Conservation (phyloP, 2,329 filamentous ascomycete species). For the Metarhizium sp. region DNA sequence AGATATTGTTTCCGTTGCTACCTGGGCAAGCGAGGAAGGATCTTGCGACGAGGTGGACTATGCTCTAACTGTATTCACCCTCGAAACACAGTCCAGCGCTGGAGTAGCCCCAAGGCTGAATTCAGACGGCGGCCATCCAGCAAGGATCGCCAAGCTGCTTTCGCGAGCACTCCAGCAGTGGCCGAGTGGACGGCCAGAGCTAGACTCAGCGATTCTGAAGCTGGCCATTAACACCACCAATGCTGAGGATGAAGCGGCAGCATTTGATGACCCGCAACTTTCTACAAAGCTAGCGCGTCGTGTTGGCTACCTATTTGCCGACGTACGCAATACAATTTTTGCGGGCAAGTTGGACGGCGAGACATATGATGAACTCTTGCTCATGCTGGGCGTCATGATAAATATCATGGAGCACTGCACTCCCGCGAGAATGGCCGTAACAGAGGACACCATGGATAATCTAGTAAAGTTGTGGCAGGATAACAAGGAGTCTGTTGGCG, state of each 20-base stretch:
- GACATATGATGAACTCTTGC: slow-evolving; percentile 60
- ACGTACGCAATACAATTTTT: slow-evolving; percentile 36
- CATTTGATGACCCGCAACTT: slow-evolving; percentile 55
- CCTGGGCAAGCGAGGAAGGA: slow-evolving; percentile 9
- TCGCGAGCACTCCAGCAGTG: slow-evolving; percentile 19
- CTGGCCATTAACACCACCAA: slow-evolving; percentile 82
- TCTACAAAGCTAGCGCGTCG: slow-evolving; percentile 37
- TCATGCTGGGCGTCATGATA: slow-evolving; percentile 75
- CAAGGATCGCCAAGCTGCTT: slow-evolving; percentile 21
- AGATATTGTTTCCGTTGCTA: slow-evolving; percentile 16
- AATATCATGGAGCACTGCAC: slow-evolving; percentile 77
- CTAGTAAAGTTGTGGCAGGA: slow-evolving; percentile 60
- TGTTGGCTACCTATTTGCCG: slow-evolving; percentile 42
- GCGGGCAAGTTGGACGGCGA: slow-evolving; percentile 38
- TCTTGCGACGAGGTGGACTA: slow-evolving; percentile 25
- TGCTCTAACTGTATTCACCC: slow-evolving; percentile 31
- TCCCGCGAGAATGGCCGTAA: slow-evolving; percentile 39
- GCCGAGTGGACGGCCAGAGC: slow-evolving; percentile 16
- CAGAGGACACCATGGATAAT: slow-evolving; percentile 38
- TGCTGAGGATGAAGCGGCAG: slow-evolving; percentile 61
- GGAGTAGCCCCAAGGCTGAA: slow-evolving; percentile 12
- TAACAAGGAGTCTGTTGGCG: slow-evolving; percentile 53
- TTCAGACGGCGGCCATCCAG: slow-evolving; percentile 15
- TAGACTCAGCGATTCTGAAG: slow-evolving; percentile 28
- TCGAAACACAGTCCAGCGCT: slow-evolving; percentile 25